Evolutionary conservation across 2,329 filamentous ascomycete species (phyloP), one percentile per base, ranked within the genome.

Genomic region (Talaromyces amestolkiae): DNA sequence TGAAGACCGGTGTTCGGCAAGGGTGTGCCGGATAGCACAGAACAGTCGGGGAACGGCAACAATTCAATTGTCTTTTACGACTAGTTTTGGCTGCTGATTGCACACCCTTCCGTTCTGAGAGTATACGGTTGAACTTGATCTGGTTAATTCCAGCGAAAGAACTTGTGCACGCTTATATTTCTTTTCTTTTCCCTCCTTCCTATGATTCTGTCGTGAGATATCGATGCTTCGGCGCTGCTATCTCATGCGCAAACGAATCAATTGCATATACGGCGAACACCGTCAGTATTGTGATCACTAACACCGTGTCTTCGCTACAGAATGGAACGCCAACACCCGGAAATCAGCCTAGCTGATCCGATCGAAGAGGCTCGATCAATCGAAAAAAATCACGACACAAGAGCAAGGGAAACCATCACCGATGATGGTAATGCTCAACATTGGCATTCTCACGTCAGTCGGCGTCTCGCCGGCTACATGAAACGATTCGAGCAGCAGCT

Each of bases 121-220:
- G 72, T 70, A 79, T 77, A 79, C 77, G 77, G 77, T 79, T 78
- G 72, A 77, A 78, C 76, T 78, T 78, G 76, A 78, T 78, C 75
- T 78, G 76, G 76, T 75, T 76, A 78, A 79, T 76, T 76, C 77
- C 77, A 79, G 77, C 77, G 77, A 78, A 79, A 79, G 77, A 71
- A 79, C 76, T 78, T 74, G 77, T 79, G 76, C 77, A 68, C 70
- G 72, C 71, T 73, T 72, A 68, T 70, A 63, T 58, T 67, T 68
- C 60, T 67, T 64, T 64, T 53, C 39, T 31, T 45, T 59, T 45
- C 17, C 15, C 6, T 59, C 56, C 37, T n/a, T 59, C 24, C 56
- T 59, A 27, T 58, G 56, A 27, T 31, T 45, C 56, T 10, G 37
- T 37, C 39, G 13, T 59, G 56, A 31, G 37, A 17, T 27, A 22